phyloP scores from a whole-genome alignment of 441 rosid species.

The Gossypium davidsonii region DNA sequence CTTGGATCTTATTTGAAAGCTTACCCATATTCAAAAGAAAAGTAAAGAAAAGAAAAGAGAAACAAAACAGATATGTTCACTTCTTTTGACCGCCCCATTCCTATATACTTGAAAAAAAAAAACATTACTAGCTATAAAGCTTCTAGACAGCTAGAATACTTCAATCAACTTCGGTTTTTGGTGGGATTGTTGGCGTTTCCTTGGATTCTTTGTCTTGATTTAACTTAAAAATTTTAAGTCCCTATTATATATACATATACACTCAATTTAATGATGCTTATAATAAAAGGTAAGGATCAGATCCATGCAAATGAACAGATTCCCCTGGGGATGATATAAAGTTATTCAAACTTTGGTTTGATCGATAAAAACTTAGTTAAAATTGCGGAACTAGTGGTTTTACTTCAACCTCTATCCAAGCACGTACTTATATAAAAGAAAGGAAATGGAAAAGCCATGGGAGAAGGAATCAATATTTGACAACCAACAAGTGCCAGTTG shows the following conservation, averaged over 20 bases:
- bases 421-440: background rate
- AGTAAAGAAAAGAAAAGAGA: background rate
- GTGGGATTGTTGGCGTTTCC: conserved; percentile 33
- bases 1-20: conserved; percentile 2
- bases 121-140: background rate
- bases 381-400: background rate
- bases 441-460: background rate
- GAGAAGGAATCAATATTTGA: background rate
- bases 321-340: background rate
- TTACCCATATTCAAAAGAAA: background rate
- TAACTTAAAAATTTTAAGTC: conserved; percentile 1
- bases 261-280: background rate
- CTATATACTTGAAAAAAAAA: background rate
- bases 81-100: conserved; percentile 8
- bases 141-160: background rate
- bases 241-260: background rate
- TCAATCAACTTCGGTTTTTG: background rate
- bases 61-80: background rate
- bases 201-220: conserved; percentile 15
- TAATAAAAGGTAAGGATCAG: background rate
- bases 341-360: background rate
- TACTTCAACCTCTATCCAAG: background rate
- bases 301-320: conserved; percentile 1
- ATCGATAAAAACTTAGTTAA: background rate
- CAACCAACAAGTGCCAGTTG: background rate